Percentiles rank a stretch among this genome's conserved stretches.
Conservation (phyloP, 495 filamentous ascomycete genomes). For the Talaromyces liani region DNA sequence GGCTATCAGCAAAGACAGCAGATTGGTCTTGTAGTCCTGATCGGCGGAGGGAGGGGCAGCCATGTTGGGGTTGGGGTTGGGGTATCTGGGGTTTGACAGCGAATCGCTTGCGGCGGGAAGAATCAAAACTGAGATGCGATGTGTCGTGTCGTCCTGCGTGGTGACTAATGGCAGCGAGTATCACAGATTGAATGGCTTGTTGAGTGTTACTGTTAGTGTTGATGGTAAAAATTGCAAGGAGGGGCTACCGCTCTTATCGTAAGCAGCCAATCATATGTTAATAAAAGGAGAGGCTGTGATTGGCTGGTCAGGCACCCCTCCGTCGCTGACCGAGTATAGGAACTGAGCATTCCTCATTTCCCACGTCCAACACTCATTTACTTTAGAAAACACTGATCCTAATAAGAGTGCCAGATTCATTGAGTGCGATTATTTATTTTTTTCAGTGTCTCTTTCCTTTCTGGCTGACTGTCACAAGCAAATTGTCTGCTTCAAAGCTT, state of each 20-base stretch:
- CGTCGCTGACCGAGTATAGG: slow-evolving; percentile 4
- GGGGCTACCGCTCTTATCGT: neutral
- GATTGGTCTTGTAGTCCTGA: slow-evolving; percentile 53
- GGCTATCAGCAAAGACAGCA: slow-evolving; percentile 64
- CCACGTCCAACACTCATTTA: neutral
- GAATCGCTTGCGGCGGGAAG: neutral
- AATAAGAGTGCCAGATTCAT: neutral
- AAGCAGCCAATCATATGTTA: neutral
- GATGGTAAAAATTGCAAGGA: neutral
- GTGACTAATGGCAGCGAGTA: neutral
- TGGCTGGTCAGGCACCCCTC: neutral
- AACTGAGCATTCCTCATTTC: neutral
- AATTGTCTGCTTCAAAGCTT: neutral
- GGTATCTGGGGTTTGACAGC: neutral
- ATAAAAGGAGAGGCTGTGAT: neutral
- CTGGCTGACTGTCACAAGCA: neutral
- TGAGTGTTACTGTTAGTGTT: neutral
- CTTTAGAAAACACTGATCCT: neutral
- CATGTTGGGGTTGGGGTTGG: neutral
- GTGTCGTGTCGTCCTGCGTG: neutral
- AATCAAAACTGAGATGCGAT: neutral
- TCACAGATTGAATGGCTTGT: neutral
- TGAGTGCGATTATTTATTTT: neutral
- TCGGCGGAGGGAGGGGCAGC: slow-evolving; percentile 19
- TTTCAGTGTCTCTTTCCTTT: too few relatives aligned